phyloP scores from a whole-genome alignment of 495 filamentous ascomycete species.

The Mycothermus thermophilus region DNA sequence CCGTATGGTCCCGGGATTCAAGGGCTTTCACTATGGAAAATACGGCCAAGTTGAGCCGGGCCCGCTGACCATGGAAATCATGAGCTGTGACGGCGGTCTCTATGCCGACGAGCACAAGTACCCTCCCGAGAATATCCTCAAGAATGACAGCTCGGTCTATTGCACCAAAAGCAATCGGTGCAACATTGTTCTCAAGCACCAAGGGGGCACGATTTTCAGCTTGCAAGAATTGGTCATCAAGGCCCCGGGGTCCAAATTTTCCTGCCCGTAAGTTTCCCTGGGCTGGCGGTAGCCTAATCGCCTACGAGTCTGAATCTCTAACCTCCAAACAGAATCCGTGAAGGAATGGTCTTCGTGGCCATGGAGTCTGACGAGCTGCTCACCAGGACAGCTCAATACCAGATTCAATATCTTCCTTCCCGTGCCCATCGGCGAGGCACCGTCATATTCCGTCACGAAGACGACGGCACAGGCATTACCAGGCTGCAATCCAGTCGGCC shows the following conservation, averaged over 20 bases:
- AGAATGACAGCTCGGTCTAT: conserved; percentile 71
- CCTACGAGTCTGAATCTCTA: conserved; percentile 11
- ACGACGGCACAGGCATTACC: conserved; percentile 24
- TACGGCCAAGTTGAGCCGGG: conserved; percentile 75
- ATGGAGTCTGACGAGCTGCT: conserved; percentile 70
- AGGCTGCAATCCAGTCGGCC: background rate
- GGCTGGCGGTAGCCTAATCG: conserved; percentile 1
- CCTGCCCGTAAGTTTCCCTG: conserved; percentile 57
- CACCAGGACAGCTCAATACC: conserved; percentile 57
- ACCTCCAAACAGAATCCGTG: conserved; percentile 51
- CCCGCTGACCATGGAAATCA: conserved; percentile 67
- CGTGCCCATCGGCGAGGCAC: conserved; percentile 14
- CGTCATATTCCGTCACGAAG: conserved; percentile 31
- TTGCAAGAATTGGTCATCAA: conserved; percentile 79
- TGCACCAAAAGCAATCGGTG: conserved; percentile 73
- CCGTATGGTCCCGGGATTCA: conserved; percentile 33
- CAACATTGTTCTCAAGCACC: conserved; percentile 72
- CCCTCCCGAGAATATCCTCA: conserved; percentile 65
- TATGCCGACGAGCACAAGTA: conserved; percentile 50
- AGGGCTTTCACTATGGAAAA: conserved; percentile 60
- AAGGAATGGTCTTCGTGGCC: conserved; percentile 84
- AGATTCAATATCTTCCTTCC: conserved; percentile 49
- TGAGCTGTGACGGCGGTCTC: conserved; percentile 77
- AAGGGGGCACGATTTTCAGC: conserved; percentile 61
- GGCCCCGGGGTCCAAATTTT: conserved; percentile 66